Percentiles rank a stretch among this genome's conserved stretches.
Conservation (phyloP, 202 grass and related monocot genomes). For the Zoysia matrella region DNA sequence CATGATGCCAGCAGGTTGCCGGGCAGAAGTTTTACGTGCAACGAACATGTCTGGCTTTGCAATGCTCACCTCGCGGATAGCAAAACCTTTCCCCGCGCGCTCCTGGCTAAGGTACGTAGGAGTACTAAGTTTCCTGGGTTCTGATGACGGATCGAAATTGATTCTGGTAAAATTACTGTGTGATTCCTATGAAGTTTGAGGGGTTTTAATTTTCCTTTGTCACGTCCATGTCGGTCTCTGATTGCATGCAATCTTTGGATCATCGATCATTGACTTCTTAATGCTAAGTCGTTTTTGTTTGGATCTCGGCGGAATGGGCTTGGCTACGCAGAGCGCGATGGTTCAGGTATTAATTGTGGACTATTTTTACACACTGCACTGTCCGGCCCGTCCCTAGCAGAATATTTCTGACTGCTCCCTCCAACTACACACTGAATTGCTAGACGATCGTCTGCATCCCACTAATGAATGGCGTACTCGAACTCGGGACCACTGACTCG, state of each 20-base stretch:
- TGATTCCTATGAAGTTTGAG: no score
- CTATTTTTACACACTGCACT: neutral
- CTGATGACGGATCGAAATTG: neutral
- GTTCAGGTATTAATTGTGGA: conserved; percentile 49
- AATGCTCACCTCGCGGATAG: conserved; percentile 64
- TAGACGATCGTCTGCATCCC: conserved; percentile 79
- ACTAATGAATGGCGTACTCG: conserved; percentile 79
- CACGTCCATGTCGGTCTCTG: neutral
- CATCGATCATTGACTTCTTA: neutral
- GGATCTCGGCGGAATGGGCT: neutral
- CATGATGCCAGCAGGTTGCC: conserved; percentile 70
- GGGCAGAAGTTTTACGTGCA: conserved; percentile 64
- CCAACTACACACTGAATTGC: neutral
- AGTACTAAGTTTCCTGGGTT: neutral
- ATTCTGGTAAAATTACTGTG: no score
- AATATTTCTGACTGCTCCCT: conserved; percentile 1
- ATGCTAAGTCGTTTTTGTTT: neutral
- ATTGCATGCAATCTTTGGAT: neutral
- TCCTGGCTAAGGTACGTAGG: conserved; percentile 74
- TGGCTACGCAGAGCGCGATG: conserved; percentile 44
- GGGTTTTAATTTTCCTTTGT: neutral
- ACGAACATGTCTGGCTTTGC: conserved; percentile 65
- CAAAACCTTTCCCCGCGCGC: conserved; percentile 65
- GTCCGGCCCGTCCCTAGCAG: neutral
- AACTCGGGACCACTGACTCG: conserved; percentile 67